These are phyloP conservation scores for Euphorbia peplus DNA, from an alignment of 345 rosid genomes.

Conservation along the genomic window DNA sequence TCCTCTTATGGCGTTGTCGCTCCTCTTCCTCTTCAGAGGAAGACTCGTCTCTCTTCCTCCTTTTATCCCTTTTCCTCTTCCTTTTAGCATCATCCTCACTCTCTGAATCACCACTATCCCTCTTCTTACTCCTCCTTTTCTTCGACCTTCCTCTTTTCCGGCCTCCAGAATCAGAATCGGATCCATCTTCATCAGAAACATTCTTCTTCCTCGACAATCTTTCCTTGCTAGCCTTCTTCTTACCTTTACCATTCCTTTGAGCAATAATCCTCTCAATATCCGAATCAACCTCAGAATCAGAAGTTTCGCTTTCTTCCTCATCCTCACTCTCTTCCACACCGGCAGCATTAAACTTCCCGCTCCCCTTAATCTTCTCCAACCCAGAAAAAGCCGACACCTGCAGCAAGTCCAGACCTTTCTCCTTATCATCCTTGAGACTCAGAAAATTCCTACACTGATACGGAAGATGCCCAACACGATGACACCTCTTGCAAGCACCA, in stretches of 20 bases:
- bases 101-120: conserved; percentile 53
- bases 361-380: conserved; percentile 70
- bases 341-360: conserved; percentile 41
- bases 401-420: conserved; percentile 53
- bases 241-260: conserved; percentile 62
- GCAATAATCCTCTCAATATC: conserved; percentile 94
- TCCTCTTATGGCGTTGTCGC: conserved; percentile 26
- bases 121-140: conserved; percentile 65
- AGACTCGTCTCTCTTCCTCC: conserved; percentile 51
- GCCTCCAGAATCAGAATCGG: conserved; percentile 46
- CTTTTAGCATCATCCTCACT: conserved; percentile 48
- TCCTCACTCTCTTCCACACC: conserved; percentile 51
- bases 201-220: conserved; percentile 38
- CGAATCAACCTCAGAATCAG: conserved; percentile 77
- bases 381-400: conserved; percentile 65
- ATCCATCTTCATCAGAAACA: conserved; percentile 39
- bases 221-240: conserved; percentile 42
- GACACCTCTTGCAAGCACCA: conserved; percentile 87
- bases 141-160: conserved; percentile 74
- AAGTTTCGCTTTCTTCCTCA: conserved; percentile 68
- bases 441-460: conserved; percentile 85
- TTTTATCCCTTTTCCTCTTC: conserved; percentile 57
- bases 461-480: conserved; percentile 90
- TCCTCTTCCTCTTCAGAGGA: conserved; percentile 37
- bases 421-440: conserved; percentile 77